phyloP scores from a whole-genome alignment of 1,284 basidiomycete genomes.

The Ustilago esculenta region DNA sequence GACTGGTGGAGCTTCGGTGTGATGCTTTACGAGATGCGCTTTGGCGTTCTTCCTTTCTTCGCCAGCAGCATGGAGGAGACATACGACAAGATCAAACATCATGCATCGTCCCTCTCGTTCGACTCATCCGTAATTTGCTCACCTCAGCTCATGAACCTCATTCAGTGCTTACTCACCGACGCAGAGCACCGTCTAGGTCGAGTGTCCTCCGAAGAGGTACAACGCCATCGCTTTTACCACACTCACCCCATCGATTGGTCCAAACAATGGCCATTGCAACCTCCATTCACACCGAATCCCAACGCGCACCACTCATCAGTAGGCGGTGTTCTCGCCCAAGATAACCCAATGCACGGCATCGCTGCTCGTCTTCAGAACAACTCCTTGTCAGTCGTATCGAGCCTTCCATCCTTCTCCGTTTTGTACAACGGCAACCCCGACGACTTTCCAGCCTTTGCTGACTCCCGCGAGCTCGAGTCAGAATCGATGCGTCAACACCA shows the following conservation, averaged over 20 bases:
- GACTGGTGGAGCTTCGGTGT: constrained; percentile 67
- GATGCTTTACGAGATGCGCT: constrained; percentile 65
- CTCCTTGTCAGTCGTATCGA: constrained; percentile 44
- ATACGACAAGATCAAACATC: constrained; percentile 61
- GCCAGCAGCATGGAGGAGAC: constrained; percentile 59
- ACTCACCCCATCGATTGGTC: constrained; percentile 52
- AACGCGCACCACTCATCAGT: constrained; percentile 20
- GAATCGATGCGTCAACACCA: constrained; percentile 19
- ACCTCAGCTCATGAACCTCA: constrained; percentile 28
- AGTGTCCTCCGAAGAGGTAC: constrained; percentile 43
- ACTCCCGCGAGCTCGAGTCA: constrained; percentile 45
- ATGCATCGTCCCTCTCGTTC: constrained; percentile 43
- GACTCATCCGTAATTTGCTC: constrained; percentile 38
- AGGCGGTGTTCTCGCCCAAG: constrained; percentile 1
- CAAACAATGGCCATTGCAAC: constrained; percentile 35
- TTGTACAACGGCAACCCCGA: constrained; percentile 55
- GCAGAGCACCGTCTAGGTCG: constrained; percentile 49
- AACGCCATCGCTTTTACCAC: constrained; percentile 48
- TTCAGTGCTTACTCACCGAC: constrained; percentile 42
- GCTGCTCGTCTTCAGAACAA: constrained; percentile 19
- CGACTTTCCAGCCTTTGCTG: constrained; percentile 59
- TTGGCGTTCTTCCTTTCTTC: constrained; percentile 61
- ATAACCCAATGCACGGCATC: not conserved
- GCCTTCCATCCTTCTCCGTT: constrained; percentile 58
- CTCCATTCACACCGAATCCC: constrained; percentile 58